Base-by-base conservation (phyloP, 257 asterid species). In the Ligustrum vulgare region DNA sequence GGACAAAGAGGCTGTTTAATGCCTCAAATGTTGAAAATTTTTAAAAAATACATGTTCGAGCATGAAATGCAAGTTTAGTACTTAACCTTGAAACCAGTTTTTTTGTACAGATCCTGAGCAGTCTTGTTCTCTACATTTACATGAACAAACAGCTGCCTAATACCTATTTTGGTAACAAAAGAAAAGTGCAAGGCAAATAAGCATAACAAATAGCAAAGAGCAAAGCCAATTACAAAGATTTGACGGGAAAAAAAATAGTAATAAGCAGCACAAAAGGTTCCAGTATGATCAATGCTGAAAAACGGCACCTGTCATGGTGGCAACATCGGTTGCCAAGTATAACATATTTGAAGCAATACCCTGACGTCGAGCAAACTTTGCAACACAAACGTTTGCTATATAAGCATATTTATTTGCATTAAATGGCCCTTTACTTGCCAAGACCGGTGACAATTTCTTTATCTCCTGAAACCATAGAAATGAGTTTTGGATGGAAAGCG, bases 321-420 rank as follows among this genome's bases (percentile, higher is more conserved):
- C 97, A 70, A 72, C 89, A 58, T 92, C 96, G 70, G 87, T 78
- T 47, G 97, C 97, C 86, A 90, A 83, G 84, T 83, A 82, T 58
- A 90, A 77, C 91, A 92, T 82, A 83, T 93, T 93, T 56, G 95
- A 86, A 77, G 98, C 98, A 83, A 93, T 89, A 78, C 96, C 93
- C 85, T 74, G 98, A 51, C 96, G 95, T 70, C 98, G 94, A 73
- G 98, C 97, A 80, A 76, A 91, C 86, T 87, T 91, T 56, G 98
- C 95, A 71, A 93, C 98, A 81, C 95, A 85, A 72, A 91, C 95
- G 79, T 91, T 93, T 73, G 98, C 91, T 84, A 93, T 84, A 75
- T 93, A 93, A 70, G 96, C 97, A 82, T 93, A 91, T 77, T 84
- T 90, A 72, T 89, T 93, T 20, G 87, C 70, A 78, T 85, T 92